Conservation (phyloP, 2,329 filamentous ascomycete genomes). For the Cladosporium cucumerinum region DNA sequence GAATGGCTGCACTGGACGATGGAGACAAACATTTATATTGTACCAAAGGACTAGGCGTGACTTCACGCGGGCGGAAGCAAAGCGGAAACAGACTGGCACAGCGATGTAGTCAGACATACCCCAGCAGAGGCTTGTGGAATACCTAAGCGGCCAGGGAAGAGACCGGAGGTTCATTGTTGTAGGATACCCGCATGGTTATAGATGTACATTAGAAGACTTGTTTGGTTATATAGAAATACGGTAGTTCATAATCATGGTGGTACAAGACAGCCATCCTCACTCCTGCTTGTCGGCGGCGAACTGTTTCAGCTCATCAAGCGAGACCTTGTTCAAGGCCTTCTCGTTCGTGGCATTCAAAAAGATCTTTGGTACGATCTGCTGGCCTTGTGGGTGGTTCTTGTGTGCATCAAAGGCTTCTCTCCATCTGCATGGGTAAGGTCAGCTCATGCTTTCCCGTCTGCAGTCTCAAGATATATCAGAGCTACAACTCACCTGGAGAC, state of each 20-base stretch:
- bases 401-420: slow-evolving; percentile 58
- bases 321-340: slow-evolving; percentile 48
- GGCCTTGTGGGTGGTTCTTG: slow-evolving; percentile 40
- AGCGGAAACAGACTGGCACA: background rate
- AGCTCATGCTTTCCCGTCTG: background rate
- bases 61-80: background rate
- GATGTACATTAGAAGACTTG: background rate
- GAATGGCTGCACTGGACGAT: background rate
- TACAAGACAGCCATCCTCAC: background rate
- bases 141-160: background rate
- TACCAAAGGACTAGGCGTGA: background rate
- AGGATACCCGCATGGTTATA: background rate
- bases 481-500: slow-evolving; percentile 49
- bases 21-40: background rate
- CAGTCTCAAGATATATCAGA: background rate
- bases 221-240: background rate
- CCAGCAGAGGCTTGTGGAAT: background rate
- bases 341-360: slow-evolving; percentile 53
- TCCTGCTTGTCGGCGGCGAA: slow-evolving; percentile 46
- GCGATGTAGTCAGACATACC: background rate
- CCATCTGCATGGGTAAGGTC: slow-evolving; percentile 16
- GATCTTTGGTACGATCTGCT: slow-evolving; percentile 48
- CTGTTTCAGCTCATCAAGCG: slow-evolving; percentile 48
- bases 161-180: background rate
- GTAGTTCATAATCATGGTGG: background rate